Base-by-base conservation (phyloP, 179 eudicot species). In the Monotropa hypopitys region DNA sequence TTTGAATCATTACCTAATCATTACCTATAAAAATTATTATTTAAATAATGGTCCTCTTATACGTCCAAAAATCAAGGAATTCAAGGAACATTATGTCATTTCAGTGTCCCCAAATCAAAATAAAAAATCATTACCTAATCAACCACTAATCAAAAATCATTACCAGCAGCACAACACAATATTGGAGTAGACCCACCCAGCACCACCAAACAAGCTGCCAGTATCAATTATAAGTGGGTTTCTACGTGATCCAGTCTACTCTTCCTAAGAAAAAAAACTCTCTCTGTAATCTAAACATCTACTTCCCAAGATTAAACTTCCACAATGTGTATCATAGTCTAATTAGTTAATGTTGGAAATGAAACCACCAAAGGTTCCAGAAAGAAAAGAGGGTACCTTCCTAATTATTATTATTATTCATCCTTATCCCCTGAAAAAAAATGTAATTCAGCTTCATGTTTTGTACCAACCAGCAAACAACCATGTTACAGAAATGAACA, bases 351-450 rank as follows among this genome's bases (percentile, higher is more conserved):
- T n/a, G 72, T 11, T 16, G n/a, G n/a, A 18, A 62, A 46, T 57
- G 7, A 46, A 62, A 49, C 35, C 35, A 47, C 46, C 79, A 33
- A 20, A 65, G 47, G 71, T 20, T 75, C 56, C 35, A 23, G 46
- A 43, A 73, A 54, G 32, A 4, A 11, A 5, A 21, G 33, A 33
- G 33, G 12, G 53, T 4, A 62, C 28, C 40, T 45, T 43, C 7
- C 38, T 45, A 75, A 35, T 62, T 26, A 0, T 84, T 90, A 23
- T 45, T 61, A 35, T 62, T 26, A 0, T 84, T 90, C 81, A 84
- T 87, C 87, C 84, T 90, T 87, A 85, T 88, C 32, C 94, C 97
- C 97, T 91, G 91, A 78, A 77, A 57, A 87, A 59, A 86, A 82
- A 4, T 7, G 30, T 8, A 30, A 70, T n/a, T 77, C 30, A 77